Evolutionary conservation across 192 early-diverging fungal genomes (phyloP).

Genomic region (Coemansia sp.): DNA sequence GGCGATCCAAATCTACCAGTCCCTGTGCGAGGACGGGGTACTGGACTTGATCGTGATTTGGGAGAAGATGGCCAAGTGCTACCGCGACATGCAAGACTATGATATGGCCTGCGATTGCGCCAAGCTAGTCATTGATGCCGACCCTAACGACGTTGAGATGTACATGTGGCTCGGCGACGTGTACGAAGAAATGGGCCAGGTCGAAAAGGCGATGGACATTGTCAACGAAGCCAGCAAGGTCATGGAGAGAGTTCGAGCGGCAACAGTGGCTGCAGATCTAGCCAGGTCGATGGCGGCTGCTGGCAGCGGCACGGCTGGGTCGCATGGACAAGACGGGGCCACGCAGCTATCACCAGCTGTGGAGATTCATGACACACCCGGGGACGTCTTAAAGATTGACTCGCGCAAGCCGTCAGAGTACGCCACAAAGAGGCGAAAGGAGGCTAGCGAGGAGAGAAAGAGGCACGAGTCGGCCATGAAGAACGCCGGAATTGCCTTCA

Average conservation of each 20-base stretch:
- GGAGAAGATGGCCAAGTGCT: slow-evolving; percentile 61
- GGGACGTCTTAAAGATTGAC: slow-evolving; percentile 10
- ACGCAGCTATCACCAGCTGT: neutral
- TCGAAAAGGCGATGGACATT: slow-evolving; percentile 34
- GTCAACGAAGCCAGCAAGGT: slow-evolving; percentile 38
- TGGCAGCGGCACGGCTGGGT: neutral
- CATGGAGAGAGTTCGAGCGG: neutral
- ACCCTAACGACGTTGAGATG: slow-evolving; percentile 59
- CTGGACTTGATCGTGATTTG: slow-evolving; percentile 48
- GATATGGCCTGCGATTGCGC: slow-evolving; percentile 57
- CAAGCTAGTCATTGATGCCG: slow-evolving; percentile 49
- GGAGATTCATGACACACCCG: neutral
- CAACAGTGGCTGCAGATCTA: neutral
- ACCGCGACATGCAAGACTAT: slow-evolving; percentile 58
- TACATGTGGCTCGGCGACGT: slow-evolving; percentile 61
- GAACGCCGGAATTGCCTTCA: slow-evolving; percentile 37
- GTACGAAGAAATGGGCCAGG: slow-evolving; percentile 60
- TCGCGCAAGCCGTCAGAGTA: slow-evolving; percentile 25
- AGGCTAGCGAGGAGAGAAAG: slow-evolving; percentile 30
- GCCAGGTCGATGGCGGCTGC: neutral
- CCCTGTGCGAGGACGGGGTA: slow-evolving; percentile 4
- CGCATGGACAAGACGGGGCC: neutral
- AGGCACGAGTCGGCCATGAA: slow-evolving; percentile 36
- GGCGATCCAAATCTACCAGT: slow-evolving; percentile 30
- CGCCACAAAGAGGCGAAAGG: slow-evolving; percentile 12